phyloP scores from a whole-genome alignment of 768 basidiomycete genomes.

The Mycena galopus region DNA sequence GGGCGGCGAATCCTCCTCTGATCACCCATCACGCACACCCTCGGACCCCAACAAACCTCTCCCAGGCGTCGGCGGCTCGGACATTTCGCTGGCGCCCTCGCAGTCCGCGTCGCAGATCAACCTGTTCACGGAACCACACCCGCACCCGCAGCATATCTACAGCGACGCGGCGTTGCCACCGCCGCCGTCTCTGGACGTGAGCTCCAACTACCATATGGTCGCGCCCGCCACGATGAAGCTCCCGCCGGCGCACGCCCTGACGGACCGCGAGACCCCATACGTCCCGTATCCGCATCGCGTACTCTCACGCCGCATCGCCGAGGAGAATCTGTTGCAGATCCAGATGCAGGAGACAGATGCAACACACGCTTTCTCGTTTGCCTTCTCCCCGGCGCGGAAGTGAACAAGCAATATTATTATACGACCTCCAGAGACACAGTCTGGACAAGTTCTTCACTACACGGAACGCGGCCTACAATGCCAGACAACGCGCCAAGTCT shows the following conservation, averaged over 20 bases:
- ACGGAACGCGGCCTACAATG: too few species aligned
- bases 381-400: too few species aligned
- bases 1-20: conserved; percentile 1
- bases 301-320: conserved; percentile 49
- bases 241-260: conserved; percentile 68
- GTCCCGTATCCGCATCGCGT: conserved; percentile 37
- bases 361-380: too few species aligned
- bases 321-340: conserved; percentile 42
- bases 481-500: too few species aligned
- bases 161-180: conserved; percentile 30
- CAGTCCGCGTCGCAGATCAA: conserved; percentile 79
- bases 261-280: conserved; percentile 48
- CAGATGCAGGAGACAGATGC: conserved; percentile 30
- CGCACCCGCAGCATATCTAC: conserved; percentile 39
- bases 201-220: conserved; percentile 36
- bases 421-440: too few species aligned
- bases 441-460: too few species aligned
- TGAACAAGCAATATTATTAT: too few species aligned
- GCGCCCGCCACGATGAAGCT: conserved; percentile 57
- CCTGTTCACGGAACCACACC: conserved; percentile 33
- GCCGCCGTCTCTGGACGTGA: conserved; percentile 27
- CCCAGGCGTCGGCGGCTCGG: conserved; percentile 54
- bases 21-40: neutral
- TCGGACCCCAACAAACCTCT: conserved; percentile 42
- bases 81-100: conserved; percentile 75